Evolutionary conservation across 805 yeast genomes (phyloP).

Genomic region (Blastobotrys peoriensis): DNA sequence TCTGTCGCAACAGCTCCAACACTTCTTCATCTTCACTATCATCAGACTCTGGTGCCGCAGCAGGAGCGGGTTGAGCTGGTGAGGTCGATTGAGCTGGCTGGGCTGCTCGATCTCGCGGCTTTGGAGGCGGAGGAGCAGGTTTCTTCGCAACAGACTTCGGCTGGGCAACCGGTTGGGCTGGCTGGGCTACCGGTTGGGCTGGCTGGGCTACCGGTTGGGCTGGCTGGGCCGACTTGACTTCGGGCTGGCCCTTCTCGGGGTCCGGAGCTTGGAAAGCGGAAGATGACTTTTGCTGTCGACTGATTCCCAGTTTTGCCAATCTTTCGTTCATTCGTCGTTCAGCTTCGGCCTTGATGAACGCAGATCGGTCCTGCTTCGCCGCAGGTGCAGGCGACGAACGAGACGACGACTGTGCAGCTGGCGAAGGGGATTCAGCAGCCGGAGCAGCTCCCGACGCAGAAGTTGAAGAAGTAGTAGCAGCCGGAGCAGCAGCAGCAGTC

Average conservation of each 20-base stretch:
- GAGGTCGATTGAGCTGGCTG: slow-evolving; percentile 10
- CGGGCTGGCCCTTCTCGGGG: slow-evolving; percentile 8
- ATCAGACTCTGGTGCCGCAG: slow-evolving; percentile 14
- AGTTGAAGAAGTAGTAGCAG: slow-evolving; percentile 5
- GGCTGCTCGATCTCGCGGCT: slow-evolving; percentile 9
- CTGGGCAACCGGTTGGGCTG: slow-evolving; percentile 5
- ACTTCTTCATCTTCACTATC: slow-evolving; percentile 30
- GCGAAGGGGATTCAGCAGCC: slow-evolving; percentile 11
- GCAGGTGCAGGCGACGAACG: slow-evolving; percentile 15
- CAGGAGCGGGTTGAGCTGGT: too few species aligned
- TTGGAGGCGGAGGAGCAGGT: slow-evolving; percentile 16
- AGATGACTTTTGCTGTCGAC: slow-evolving; percentile 23
- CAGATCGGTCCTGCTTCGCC: slow-evolving; percentile 64
- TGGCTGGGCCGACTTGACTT: slow-evolving; percentile 8
- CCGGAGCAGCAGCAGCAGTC: slow-evolving; percentile 5
- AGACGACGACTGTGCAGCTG: slow-evolving; percentile 20
- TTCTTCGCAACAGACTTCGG: slow-evolving; percentile 9
- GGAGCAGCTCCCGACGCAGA: slow-evolving; percentile 5
- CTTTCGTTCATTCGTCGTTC: slow-evolving; percentile 78
- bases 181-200: slow-evolving; percentile 3
- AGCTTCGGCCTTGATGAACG: slow-evolving; percentile 77
- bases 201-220: slow-evolving; percentile 6
- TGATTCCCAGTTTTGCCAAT: slow-evolving; percentile 71
- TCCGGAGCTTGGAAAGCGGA: slow-evolving; percentile 20
- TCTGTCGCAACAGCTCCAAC: slow-evolving; percentile 29